Evolutionary conservation across 345 rosid species (phyloP).

Genomic region (Eucalyptus tenuipes): DNA sequence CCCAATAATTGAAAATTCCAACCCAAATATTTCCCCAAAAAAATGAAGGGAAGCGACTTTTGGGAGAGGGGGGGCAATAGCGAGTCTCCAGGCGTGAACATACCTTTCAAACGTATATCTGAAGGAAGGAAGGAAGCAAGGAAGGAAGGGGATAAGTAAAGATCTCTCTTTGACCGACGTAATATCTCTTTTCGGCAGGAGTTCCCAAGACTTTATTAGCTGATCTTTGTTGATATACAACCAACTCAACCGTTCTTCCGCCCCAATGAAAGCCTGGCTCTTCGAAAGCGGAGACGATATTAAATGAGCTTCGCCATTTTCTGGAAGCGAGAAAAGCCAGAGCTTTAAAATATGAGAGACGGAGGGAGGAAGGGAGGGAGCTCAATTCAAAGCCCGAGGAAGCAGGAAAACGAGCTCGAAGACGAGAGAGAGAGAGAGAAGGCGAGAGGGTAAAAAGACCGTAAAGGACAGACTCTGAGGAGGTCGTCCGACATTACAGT

Average conservation of each 20-base stretch:
- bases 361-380: background rate
- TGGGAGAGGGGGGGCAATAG: background rate
- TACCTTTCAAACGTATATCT: background rate
- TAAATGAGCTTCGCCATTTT: background rate
- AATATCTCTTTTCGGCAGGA: background rate
- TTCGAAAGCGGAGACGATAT: background rate
- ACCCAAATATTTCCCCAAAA: background rate
- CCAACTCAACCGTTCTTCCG: background rate
- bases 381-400: background rate
- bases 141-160: background rate
- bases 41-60: background rate
- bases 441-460: background rate
- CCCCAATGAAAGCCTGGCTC: background rate
- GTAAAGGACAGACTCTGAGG: constrained; percentile 9
- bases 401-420: background rate
- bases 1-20: background rate
- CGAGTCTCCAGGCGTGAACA: background rate
- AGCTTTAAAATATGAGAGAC: too few relatives aligned
- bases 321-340: background rate
- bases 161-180: background rate
- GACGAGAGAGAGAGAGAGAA: background rate
- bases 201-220: background rate
- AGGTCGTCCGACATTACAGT: background rate
- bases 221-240: background rate
- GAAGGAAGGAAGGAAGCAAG: background rate